A percentile compares a stretch with the other conserved stretches of the same genome.
Evolutionary conservation across 1,284 basidiomycete species (phyloP).

Genomic region (Austropuccinia psidii): DNA sequence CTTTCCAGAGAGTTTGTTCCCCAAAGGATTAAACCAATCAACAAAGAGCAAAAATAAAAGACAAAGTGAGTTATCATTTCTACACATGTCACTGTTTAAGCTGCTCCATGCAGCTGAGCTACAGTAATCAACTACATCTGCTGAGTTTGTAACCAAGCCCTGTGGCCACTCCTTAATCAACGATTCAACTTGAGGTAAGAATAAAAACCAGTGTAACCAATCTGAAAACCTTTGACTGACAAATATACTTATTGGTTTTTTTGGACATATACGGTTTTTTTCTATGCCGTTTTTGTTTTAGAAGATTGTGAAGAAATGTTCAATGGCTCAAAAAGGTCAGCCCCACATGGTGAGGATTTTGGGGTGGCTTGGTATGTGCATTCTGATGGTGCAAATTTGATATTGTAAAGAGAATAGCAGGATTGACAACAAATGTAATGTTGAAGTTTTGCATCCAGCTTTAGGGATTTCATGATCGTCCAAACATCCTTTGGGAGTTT

Average conservation of each 20-base stretch:
- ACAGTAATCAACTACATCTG: too few relatives aligned
- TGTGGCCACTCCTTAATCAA: neutral
- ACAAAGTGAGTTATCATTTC: too few relatives aligned
- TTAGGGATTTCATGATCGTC: neutral
- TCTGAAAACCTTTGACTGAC: neutral
- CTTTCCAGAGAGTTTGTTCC: too few relatives aligned
- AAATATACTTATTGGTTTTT: neutral
- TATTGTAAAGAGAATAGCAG: conserved; percentile 1
- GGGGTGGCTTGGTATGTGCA: neutral
- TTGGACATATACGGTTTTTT: too few relatives aligned
- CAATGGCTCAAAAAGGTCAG: neutral
- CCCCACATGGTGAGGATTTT: neutral
- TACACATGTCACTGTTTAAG: too few relatives aligned
- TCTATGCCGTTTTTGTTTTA: neutral
- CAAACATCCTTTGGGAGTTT: conserved; percentile 1
- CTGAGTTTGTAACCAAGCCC: too few relatives aligned
- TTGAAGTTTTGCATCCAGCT: neutral
- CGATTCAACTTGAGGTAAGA: neutral
- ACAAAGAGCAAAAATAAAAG: too few relatives aligned
- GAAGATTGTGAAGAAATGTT: neutral
- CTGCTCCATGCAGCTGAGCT: too few relatives aligned
- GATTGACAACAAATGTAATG: neutral
- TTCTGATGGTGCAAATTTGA: neutral
- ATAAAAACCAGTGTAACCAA: conserved; percentile 15
- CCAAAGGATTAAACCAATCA: too few relatives aligned